A percentile compares a stretch with the other conserved stretches of the same genome.
phyloP scores from a whole-genome alignment of 164 flowering plant genomes.

The Amborella trichopoda region DNA sequence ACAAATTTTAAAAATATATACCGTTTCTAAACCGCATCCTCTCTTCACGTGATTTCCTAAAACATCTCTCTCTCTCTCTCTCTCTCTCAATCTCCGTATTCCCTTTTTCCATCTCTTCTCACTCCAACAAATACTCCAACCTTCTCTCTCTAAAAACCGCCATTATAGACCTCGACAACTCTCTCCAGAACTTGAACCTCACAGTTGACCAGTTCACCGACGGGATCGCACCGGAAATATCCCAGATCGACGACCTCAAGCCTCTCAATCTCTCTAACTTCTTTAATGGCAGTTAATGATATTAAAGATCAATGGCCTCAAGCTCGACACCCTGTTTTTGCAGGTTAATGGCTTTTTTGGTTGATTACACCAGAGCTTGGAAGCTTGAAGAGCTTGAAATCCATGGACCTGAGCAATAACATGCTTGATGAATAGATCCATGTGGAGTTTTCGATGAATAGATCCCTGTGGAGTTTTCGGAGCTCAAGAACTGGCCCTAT shows the following conservation, averaged over 20 bases:
- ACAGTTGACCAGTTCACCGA: slow-evolving; percentile 49
- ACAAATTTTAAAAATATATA: too few species aligned
- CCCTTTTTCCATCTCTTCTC: slow-evolving; percentile 12
- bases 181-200: slow-evolving; percentile 35
- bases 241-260: slow-evolving; percentile 30
- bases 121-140: slow-evolving; percentile 18
- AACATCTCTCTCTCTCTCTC: not conserved
- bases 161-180: slow-evolving; percentile 34
- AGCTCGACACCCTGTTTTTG: slow-evolving; percentile 58
- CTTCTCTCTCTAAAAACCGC: slow-evolving; percentile 52
- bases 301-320: slow-evolving; percentile 18
- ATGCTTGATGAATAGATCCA: slow-evolving; percentile 72
- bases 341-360: slow-evolving; percentile 76
- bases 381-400: slow-evolving; percentile 52
- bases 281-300: slow-evolving; percentile 45
- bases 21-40: too few species aligned
- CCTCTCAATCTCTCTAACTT: slow-evolving; percentile 60
- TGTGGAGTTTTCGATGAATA: slow-evolving; percentile 41
- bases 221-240: slow-evolving; percentile 38
- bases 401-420: slow-evolving; percentile 88
- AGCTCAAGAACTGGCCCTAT: slow-evolving; percentile 61
- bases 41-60: not conserved
- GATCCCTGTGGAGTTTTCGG: slow-evolving; percentile 48
- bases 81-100: not conserved
- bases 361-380: slow-evolving; percentile 55